A percentile compares a stretch with the other conserved stretches of the same genome.
Evolutionary conservation across 345 rosid genomes (phyloP).

Genomic region (Eucalyptus curtisii): DNA sequence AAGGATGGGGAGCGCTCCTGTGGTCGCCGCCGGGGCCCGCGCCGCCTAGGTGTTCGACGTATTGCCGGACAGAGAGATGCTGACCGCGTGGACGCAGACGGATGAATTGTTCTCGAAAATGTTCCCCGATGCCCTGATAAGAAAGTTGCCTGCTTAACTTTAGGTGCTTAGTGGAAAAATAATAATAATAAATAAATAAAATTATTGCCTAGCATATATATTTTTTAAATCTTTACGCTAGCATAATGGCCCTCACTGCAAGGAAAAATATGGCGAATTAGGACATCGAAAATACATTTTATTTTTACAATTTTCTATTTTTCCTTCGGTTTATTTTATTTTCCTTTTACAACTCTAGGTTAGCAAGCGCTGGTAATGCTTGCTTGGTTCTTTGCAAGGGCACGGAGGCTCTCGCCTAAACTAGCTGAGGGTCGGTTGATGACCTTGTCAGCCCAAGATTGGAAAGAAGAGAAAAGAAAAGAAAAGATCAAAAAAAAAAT

Average conservation of each 20-base stretch:
- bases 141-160: not conserved
- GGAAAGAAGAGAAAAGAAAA: too few species aligned
- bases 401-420: rapidly evolving
- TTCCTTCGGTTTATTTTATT: too few species aligned
- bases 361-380: rapidly evolving
- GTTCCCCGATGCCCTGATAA: not conserved
- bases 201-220: not conserved
- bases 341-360: not conserved
- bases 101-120: not conserved
- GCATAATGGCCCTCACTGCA: not conserved
- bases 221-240: not conserved
- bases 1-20: conserved; percentile 7
- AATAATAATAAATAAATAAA: not conserved
- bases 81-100: not conserved
- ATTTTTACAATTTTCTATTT: too few species aligned
- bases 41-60: conserved; percentile 3
- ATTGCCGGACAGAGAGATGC: conserved; percentile 3
- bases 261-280: not conserved
- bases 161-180: not conserved
- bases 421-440: not conserved
- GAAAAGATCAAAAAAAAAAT: too few species aligned
- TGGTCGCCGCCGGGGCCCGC: not conserved
- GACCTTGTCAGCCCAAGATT: rapidly evolving
- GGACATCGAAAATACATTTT: too few species aligned
- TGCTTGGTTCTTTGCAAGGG: not conserved